A percentile compares a stretch with the other conserved stretches of the same genome.
phyloP scores from a whole-genome alignment of 2,329 filamentous ascomycete genomes.

The Hypocreales sp. region DNA sequence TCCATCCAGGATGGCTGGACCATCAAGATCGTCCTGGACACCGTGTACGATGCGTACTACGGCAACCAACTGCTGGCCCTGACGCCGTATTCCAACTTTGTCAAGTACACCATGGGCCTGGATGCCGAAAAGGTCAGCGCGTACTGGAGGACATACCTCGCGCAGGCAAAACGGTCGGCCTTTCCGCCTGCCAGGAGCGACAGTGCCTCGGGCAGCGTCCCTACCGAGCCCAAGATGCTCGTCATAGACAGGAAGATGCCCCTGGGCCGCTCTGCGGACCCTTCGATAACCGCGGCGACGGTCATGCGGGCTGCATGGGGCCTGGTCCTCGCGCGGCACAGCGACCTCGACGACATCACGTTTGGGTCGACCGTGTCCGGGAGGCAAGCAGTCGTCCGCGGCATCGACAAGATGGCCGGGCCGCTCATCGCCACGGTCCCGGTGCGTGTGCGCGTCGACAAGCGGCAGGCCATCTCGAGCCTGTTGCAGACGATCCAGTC shows the following conservation, averaged over 20 bases:
- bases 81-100: constrained; percentile 4
- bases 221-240: neutral
- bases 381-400: constrained; percentile 10
- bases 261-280: neutral
- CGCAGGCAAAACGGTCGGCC: constrained; percentile 2
- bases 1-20: constrained; percentile 10
- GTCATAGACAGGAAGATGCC: neutral
- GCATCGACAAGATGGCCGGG: constrained; percentile 12
- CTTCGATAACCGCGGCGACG: constrained; percentile 5
- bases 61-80: neutral
- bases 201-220: neutral
- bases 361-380: constrained; percentile 14
- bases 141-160: constrained; percentile 2
- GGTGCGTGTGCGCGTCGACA: constrained; percentile 6
- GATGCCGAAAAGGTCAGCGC: constrained; percentile 1
- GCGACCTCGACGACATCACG: constrained; percentile 7
- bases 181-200: constrained; percentile 1
- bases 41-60: constrained; percentile 2
- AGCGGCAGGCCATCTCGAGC: constrained; percentile 3
- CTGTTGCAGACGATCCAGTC: constrained; percentile 6
- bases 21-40: constrained; percentile 1
- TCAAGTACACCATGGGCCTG: constrained; percentile 2
- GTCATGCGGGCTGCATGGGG: constrained; percentile 12
- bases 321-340: constrained; percentile 7
- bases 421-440: constrained; percentile 16